Base-by-base conservation (phyloP, 2,329 filamentous ascomycete species). In the Amesomyces nigricolor region DNA sequence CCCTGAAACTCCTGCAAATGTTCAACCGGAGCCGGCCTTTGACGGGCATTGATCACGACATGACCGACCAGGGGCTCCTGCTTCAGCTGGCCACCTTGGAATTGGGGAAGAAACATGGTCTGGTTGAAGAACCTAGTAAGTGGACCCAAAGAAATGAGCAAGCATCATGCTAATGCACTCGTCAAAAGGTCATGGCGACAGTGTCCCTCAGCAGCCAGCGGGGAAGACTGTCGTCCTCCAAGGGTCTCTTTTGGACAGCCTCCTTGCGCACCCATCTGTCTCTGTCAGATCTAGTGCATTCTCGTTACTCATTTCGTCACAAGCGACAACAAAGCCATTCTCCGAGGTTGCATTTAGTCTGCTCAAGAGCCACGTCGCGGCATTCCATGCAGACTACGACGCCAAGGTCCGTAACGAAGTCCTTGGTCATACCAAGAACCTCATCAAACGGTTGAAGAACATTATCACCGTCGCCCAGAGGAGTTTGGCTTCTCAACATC, bases 381-480 rank as follows among this genome's bases (percentile, higher is more conserved):
- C 85, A 14, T 83, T 92, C 60, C 87, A 95, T 66, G 83, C 89
- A 3, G 91, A 96, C 60, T 84, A 88, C 0, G 91, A 96, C 67
- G 85, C 92, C 5, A 90, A 92, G 64, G 87, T 91, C 61, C 83
- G 94, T 54, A 87, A 91, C 56, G 89, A 95, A 62, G 78, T 95
- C 1, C 77, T 92, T 26, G 83, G 84, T 22, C 81, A 88, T 59
- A 83, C 87, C 2, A 86, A 89, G 58, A 85, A 86, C 63, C 82
- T 97, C 68, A 82, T 91, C 56, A 85, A 87, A 63, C 84, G 91
- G 43, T 74, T 95, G 4, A 80, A 87, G 61, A 85, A 84, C 22
- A 81, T 85, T 9, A 82, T 86, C 16, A 77, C 79, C 16, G 76
- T 78, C 9, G 70, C 87, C 17, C 74, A 75, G 32, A 73, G 75